These are phyloP conservation scores for Sphaerostilbella broomeana DNA, from an alignment of 2,329 filamentous ascomycete genomes.

Conservation along the genomic window DNA sequence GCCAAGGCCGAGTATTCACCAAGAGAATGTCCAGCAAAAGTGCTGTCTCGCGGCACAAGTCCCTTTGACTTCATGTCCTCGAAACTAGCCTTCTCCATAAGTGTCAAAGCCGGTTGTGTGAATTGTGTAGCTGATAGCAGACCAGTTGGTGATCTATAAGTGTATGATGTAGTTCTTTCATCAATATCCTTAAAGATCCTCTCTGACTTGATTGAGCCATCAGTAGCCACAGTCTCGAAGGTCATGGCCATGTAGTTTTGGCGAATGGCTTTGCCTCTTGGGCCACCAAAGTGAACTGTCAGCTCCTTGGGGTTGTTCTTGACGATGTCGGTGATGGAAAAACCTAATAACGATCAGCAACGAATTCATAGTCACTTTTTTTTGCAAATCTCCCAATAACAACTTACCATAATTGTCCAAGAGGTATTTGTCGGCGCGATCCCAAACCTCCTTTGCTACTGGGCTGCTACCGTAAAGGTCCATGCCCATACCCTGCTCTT, in stretches of 20 bases:
- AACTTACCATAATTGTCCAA: slow-evolving; percentile 91
- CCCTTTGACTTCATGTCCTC: slow-evolving; percentile 99
- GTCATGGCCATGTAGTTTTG: slow-evolving; percentile 99
- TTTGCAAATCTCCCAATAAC: not conserved
- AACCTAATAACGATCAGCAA: slow-evolving; percentile 46
- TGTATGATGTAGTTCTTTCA: slow-evolving; percentile 91
- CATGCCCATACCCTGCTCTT: slow-evolving; percentile 99
- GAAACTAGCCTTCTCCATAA: slow-evolving; percentile 99
- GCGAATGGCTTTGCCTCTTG: slow-evolving; percentile 92
- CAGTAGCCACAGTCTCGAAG: slow-evolving; percentile 91
- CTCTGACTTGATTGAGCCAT: slow-evolving; percentile 93
- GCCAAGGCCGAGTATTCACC: slow-evolving; percentile 97
- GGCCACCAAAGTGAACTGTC: slow-evolving; percentile 95
- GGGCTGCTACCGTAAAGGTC: slow-evolving; percentile 90
- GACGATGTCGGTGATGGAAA: slow-evolving; percentile 97
- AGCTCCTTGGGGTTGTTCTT: slow-evolving; percentile 99
- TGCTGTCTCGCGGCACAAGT: slow-evolving; percentile 90
- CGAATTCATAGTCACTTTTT: not conserved
- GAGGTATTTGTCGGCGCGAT: slow-evolving; percentile 94
- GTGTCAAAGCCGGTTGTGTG: slow-evolving; percentile 90
- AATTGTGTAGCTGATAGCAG: slow-evolving; percentile 96
- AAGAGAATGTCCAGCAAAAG: slow-evolving; percentile 94
- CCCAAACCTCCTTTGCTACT: slow-evolving; percentile 96
- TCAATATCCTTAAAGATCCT: slow-evolving; percentile 98
- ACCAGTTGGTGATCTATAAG: slow-evolving; percentile 90